Base-by-base conservation (phyloP, 305 asterid species). In the Caryopteris hybrid region DNA sequence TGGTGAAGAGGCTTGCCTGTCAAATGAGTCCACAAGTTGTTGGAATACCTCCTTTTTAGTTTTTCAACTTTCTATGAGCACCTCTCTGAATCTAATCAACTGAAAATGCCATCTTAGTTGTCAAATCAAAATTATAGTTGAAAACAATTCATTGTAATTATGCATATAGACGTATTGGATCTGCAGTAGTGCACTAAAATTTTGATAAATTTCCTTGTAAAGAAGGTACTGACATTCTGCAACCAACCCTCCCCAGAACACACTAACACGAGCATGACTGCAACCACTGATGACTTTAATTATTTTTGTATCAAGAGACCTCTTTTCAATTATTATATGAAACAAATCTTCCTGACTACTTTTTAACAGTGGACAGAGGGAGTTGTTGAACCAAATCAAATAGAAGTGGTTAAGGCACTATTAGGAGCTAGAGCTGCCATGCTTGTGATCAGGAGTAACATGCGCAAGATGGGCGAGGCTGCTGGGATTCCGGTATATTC, bases 401-500 rank as follows among this genome's bases (percentile, higher is more conserved):
- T 54, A 31, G 88, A 80, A 74, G 80, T 88, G 72, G 83, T 87
- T 63, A 78, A 78, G 71, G 96, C 90, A 78, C 84, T 91, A 55
- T 73, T 86, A 71, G 99, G 97, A 75, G 96, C 97, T 70, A 82
- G 91, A 76, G 95, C 88, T 60, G 88, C 92, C 66, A 91, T 91
- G 96, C 90, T 94, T 63, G 75, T 12, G 20, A 91, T 91, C 86
- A 85, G 99, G 80, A 55, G 13, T 80, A 87, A 84, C 78, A 89
- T 89, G 99, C 85, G 87, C 69, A 83, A 60, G 75, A 94, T 94
- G 97, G 99, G 97, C 6, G 89, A 86, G 80, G 96, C 96, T 70
- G 97, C 97, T 10, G 93, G 98, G 72, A 88, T 94, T 56, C 95
- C 98, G 14, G 98, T 92, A 79, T 3, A 89, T 67, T 74, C 58